Base-by-base conservation (phyloP, 2,329 filamentous ascomycete species). In the Penicillium aurantiogriseum region DNA sequence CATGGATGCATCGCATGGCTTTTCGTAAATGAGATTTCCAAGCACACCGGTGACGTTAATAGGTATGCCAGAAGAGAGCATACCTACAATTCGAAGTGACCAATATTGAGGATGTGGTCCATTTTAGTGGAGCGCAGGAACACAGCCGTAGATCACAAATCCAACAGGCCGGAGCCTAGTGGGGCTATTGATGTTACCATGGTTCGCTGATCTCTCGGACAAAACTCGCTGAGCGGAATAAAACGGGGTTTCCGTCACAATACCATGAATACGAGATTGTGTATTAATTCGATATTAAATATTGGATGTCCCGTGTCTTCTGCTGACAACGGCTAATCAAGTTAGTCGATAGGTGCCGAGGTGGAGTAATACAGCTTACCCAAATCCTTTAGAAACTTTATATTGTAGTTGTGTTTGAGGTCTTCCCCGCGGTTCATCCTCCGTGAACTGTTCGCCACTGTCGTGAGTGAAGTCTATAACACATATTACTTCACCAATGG, bases 171-270 rank as follows among this genome's bases (percentile, higher is more conserved):
- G 47, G 51, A 39, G 19, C 17, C 29, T 9, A 39, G 59, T 57
- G 60, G 55, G 53, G 44, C 51, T 15, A 15, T 25, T 15, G 3
- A 31, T 19, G 2, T 19, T 38, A 31, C 52, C 56, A 47, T 53
- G 60, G 63, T 56, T 64, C 65, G 66, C 58, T 42, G 10, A 67
- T 66, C 55, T 57, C 62, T 68, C 66, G 66, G 66, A 1, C 8
- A 53, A 68, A 64, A 59, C 61, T 68, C 65, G 66, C 50, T 56
- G 21, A 35, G 11, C 48, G 42, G 49, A 31, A 17, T 15, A 27
- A 23, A 40, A 43, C 33, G 23, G 33, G 5, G 10, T 46, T 53
- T 36, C 23, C 9, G n/a, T 25, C 4, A 31, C 3, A 15, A 21
- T 47, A 47, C 42, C 50, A 35, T 15, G 6, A 46, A n/a, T 47